These are phyloP conservation scores for Lepiota brunneoincarnata DNA, from an alignment of 768 basidiomycete species.

Conservation along the genomic window DNA sequence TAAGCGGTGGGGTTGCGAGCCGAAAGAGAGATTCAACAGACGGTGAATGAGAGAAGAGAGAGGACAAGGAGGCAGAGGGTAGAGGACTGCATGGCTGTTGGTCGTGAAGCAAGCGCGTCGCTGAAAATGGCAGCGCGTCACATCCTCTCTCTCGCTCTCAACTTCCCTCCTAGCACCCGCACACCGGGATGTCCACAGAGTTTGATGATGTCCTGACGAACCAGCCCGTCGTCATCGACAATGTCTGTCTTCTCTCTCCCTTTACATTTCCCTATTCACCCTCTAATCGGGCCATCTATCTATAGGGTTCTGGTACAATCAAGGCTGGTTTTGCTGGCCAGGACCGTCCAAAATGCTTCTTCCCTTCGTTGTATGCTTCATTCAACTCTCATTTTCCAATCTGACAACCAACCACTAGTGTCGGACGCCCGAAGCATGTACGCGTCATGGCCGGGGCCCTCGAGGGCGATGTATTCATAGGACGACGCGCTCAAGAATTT, in stretches of 20 bases:
- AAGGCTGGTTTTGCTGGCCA: constrained; percentile 99
- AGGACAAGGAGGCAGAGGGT: constrained; percentile 1
- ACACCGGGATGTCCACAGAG: constrained; percentile 72
- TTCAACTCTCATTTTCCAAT: constrained; percentile 29
- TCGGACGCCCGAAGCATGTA: constrained; percentile 96
- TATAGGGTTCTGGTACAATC: constrained; percentile 94
- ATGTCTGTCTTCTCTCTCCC: constrained; percentile 52
- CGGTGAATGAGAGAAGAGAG: constrained; percentile 19
- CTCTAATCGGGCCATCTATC: constrained; percentile 17
- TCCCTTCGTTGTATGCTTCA: constrained; percentile 90
- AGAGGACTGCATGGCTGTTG: background rate
- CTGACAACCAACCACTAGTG: constrained; percentile 44
- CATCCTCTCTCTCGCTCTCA: constrained; percentile 12
- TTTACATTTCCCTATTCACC: constrained; percentile 16
- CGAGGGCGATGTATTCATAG: constrained; percentile 96
- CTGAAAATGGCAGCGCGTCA: constrained; percentile 13
- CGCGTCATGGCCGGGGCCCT: constrained; percentile 97
- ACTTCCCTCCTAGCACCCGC: constrained; percentile 10
- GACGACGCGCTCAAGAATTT: constrained; percentile 91
- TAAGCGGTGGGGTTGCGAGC: background rate
- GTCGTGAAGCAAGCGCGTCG: background rate
- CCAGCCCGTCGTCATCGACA: constrained; percentile 99
- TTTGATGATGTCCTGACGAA: constrained; percentile 95
- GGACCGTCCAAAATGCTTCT: constrained; percentile 99
- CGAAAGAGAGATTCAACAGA: constrained; percentile 15